A percentile compares a stretch with the other conserved stretches of the same genome.
Evolutionary conservation across 2,329 filamentous ascomycete genomes (phyloP).

Genomic region (Orbilia javanica): DNA sequence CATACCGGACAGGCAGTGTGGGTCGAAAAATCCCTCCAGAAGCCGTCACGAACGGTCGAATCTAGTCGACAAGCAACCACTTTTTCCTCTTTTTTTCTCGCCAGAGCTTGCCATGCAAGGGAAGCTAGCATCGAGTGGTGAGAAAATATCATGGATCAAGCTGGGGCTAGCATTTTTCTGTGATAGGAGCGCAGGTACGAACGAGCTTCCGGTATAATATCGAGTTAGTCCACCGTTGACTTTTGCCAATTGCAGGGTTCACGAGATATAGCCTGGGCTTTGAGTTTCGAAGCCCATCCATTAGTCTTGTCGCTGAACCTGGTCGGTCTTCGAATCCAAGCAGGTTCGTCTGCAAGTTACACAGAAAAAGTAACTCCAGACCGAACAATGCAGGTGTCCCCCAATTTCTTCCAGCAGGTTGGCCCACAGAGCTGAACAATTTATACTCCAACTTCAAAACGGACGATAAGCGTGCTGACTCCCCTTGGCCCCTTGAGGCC

Average conservation of each 20-base stretch:
- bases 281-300: conserved; percentile 11
- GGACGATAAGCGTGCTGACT: conserved; percentile 52
- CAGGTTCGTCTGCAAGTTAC: conserved; percentile 43
- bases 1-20: conserved; percentile 34
- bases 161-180: background rate
- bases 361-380: conserved; percentile 46
- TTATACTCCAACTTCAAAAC: conserved; percentile 52
- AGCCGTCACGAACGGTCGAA: background rate
- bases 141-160: conserved; percentile 10
- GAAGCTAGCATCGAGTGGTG: conserved; percentile 16
- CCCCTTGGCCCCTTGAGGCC: conserved; percentile 45
- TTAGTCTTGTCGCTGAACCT: background rate
- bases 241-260: conserved; percentile 51
- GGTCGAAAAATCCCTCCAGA: conserved; percentile 33
- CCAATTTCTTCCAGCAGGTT: conserved; percentile 18
- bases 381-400: conserved; percentile 54
- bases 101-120: conserved; percentile 23
- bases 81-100: background rate
- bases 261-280: conserved; percentile 39
- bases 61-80: background rate
- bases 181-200: conserved; percentile 29
- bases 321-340: conserved; percentile 4
- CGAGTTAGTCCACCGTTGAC: conserved; percentile 24
- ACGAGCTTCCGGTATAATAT: conserved; percentile 10
- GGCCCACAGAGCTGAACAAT: conserved; percentile 26